phyloP scores from a whole-genome alignment of 2,329 filamentous ascomycete genomes.

The Colletotrichum liriopes region DNA sequence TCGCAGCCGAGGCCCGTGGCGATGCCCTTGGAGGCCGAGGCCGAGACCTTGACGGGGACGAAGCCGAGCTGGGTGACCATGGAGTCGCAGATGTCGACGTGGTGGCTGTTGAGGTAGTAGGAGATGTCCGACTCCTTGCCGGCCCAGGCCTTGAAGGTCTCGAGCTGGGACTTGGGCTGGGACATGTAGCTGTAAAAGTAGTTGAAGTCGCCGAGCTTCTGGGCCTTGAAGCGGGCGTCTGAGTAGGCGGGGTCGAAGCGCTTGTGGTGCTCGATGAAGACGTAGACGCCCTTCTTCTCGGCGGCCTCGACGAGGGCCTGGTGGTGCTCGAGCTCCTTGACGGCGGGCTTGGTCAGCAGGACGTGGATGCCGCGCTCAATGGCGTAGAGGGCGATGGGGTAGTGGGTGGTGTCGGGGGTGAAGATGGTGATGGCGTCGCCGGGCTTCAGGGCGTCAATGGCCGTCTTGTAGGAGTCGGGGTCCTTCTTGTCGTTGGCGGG shows the following conservation, averaged over 20 bases:
- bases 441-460: conserved; percentile 85
- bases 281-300: conserved; percentile 83
- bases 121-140: conserved; percentile 93
- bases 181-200: conserved; percentile 99
- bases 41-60: conserved; percentile 84
- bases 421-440: conserved; percentile 97
- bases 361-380: conserved; percentile 92
- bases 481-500: conserved; percentile 82
- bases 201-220: conserved; percentile 91
- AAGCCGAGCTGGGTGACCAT: conserved; percentile 85
- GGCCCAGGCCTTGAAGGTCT: conserved; percentile 96
- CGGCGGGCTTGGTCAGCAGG: conserved; percentile 93
- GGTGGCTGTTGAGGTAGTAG: conserved; percentile 96
- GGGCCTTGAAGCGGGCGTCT: conserved; percentile 84
- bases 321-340: conserved; percentile 87
- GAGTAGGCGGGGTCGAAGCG: conserved; percentile 94
- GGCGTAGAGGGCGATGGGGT: conserved; percentile 91
- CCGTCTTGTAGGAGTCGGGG: conserved; percentile 87
- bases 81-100: conserved; percentile 92
- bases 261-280: conserved; percentile 97
- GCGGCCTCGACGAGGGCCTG: conserved; percentile 81
- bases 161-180: conserved; percentile 90
- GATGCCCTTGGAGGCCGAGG: conserved; percentile 83
- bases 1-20: conserved; percentile 85
- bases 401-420: conserved; percentile 94